phyloP scores from a whole-genome alignment of 306 rosid genomes.

The Quercus robur region DNA sequence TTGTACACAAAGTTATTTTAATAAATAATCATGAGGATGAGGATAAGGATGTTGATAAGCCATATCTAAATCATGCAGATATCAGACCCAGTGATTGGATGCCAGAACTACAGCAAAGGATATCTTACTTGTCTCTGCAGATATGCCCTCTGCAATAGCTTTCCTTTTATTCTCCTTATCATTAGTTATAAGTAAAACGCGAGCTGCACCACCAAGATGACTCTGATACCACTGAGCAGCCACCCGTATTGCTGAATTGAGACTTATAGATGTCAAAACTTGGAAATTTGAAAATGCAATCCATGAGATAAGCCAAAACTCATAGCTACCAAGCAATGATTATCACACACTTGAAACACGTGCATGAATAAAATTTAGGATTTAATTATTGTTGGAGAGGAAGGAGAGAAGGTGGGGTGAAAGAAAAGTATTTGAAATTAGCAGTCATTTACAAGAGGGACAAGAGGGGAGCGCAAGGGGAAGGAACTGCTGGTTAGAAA shows the following conservation, averaged over 20 bases:
- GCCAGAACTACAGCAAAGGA: constrained; percentile 12
- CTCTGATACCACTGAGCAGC: constrained; percentile 96
- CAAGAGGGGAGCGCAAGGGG: too few relatives aligned
- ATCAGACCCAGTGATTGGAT: constrained; percentile 6
- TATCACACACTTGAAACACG: neutral
- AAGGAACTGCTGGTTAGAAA: neutral
- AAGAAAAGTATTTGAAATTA: neutral
- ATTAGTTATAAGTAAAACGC: constrained; percentile 82
- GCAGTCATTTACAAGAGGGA: neutral
- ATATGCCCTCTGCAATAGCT: constrained; percentile 87
- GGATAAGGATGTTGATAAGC: constrained; percentile 6
- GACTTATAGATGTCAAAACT: constrained; percentile 28
- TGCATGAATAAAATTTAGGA: neutral
- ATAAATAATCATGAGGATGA: neutral
- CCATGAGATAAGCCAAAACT: neutral
- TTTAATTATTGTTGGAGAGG: neutral
- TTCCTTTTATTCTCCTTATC: constrained; percentile 87
- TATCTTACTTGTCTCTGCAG: constrained; percentile 83
- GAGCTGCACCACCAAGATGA: constrained; percentile 72
- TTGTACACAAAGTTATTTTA: neutral
- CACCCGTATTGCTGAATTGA: constrained; percentile 80
- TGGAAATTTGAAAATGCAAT: neutral
- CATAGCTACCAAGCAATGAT: neutral
- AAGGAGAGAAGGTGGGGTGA: neutral
- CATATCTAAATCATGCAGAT: neutral